phyloP scores from a whole-genome alignment of 768 basidiomycete genomes.

The Suillus brevipes region DNA sequence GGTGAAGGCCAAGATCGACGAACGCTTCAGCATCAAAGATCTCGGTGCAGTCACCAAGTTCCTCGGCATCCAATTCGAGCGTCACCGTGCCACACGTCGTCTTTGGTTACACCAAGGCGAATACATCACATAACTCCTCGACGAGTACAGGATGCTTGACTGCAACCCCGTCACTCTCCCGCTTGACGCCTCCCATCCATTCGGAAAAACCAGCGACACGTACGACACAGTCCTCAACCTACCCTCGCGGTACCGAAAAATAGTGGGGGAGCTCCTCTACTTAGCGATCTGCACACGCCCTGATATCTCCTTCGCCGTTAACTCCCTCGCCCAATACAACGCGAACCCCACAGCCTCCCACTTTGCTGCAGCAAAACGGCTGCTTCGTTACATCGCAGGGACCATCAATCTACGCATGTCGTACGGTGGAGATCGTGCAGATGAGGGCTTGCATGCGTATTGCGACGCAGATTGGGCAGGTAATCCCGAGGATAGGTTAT shows the following conservation, averaged over 20 bases:
- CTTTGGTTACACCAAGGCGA: neutral
- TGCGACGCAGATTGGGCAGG: too few species aligned
- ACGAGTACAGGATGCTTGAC: neutral
- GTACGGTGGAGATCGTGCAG: too few species aligned
- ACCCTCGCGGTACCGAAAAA: neutral
- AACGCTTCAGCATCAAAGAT: neutral
- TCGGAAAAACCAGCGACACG: neutral
- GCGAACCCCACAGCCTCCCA: constrained; percentile 28
- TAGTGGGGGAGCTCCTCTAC: constrained; percentile 1
- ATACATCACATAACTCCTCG: neutral
- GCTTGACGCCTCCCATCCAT: neutral
- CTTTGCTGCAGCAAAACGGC: constrained; percentile 21
- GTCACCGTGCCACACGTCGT: neutral
- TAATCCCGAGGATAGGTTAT: too few species aligned
- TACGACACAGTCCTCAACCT: neutral
- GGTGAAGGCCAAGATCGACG: neutral
- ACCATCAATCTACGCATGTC: constrained; percentile 4
- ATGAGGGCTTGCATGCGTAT: too few species aligned
- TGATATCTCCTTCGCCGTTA: constrained; percentile 25
- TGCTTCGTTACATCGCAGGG: constrained; percentile 29
- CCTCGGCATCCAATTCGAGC: neutral
- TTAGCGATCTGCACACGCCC: neutral
- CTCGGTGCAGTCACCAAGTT: neutral
- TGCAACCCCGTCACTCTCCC: neutral
- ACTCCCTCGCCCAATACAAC: constrained; percentile 30